Conservation (phyloP, 1,139 yeast species). For the Suhomyces bokatorum region DNA sequence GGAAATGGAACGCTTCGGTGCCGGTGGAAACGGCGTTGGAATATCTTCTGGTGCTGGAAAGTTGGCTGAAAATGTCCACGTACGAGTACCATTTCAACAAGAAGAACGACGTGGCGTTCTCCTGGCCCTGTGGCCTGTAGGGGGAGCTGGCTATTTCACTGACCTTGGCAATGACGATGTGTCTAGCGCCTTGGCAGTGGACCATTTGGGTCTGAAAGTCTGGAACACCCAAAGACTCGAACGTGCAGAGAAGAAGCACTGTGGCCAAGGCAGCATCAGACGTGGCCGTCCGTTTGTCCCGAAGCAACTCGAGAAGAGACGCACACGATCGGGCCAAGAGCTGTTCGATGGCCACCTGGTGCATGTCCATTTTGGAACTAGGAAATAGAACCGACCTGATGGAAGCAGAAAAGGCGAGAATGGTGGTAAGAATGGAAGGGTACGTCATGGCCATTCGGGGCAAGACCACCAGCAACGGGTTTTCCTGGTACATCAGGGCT, state of each 20-base stretch:
- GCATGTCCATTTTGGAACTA: conserved; percentile 22
- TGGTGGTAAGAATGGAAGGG: conserved; percentile 57
- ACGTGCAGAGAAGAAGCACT: conserved; percentile 61
- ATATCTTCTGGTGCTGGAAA: conserved; percentile 38
- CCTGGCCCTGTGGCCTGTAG: conserved; percentile 23
- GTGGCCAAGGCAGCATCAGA: conserved; percentile 70
- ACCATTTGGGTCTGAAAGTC: conserved; percentile 59
- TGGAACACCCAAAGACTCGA: conserved; percentile 54
- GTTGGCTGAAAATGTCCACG: conserved; percentile 65
- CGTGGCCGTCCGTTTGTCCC: conserved; percentile 53
- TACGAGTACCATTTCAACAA: conserved; percentile 73
- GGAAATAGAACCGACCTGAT: conserved; percentile 37
- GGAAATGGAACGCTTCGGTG: conserved; percentile 10
- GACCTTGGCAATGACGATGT: conserved; percentile 52
- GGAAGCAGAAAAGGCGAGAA: conserved; percentile 68
- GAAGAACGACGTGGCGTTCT: conserved; percentile 47
- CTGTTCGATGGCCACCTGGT: conserved; percentile 46
- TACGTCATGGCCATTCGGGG: conserved; percentile 71
- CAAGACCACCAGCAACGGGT: conserved; percentile 65
- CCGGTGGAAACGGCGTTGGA: conserved; percentile 14
- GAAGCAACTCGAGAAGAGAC: conserved; percentile 54
- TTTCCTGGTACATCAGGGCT: conserved; percentile 52
- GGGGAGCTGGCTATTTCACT: background rate
- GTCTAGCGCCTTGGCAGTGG: conserved; percentile 69
- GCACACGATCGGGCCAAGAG: conserved; percentile 57